Percentiles rank a stretch among this genome's conserved stretches.
Evolutionary conservation across 306 rosid genomes (phyloP).

Genomic region (Fragaria iinumae): DNA sequence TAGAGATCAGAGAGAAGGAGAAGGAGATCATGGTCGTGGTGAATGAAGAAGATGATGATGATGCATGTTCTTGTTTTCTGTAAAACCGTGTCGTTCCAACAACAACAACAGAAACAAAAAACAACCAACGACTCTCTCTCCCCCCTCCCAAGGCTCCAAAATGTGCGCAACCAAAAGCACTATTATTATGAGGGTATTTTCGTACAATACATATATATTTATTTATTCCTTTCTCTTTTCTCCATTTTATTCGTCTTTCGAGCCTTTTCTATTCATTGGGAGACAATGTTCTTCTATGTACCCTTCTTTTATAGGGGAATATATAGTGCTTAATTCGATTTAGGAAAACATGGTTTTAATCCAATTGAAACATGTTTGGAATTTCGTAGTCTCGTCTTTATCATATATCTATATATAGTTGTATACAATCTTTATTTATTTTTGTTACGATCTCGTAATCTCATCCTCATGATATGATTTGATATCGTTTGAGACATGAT

Average conservation of each 20-base stretch:
- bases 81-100: conserved; percentile 36
- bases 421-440: not conserved
- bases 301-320: no score
- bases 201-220: not conserved
- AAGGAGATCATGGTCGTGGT: conserved; percentile 16
- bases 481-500: not conserved
- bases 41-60: conserved; percentile 2
- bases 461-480: not conserved
- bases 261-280: not conserved
- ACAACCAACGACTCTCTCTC: conserved; percentile 35
- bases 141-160: conserved; percentile 27
- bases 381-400: no score
- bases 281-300: not conserved
- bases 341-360: not conserved
- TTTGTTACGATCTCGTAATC: not conserved
- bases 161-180: conserved; percentile 32
- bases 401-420: no score
- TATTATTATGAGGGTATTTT: conserved; percentile 1
- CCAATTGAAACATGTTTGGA: not conserved
- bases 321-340: no score
- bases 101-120: conserved; percentile 25
- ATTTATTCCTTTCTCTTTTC: not conserved
- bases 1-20: conserved; percentile 30
- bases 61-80: conserved; percentile 37
- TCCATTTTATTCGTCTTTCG: not conserved